These are phyloP conservation scores for Globisporangium middletonii DNA, from an alignment of 352 stramenopile genomes.

Conservation along the genomic window DNA sequence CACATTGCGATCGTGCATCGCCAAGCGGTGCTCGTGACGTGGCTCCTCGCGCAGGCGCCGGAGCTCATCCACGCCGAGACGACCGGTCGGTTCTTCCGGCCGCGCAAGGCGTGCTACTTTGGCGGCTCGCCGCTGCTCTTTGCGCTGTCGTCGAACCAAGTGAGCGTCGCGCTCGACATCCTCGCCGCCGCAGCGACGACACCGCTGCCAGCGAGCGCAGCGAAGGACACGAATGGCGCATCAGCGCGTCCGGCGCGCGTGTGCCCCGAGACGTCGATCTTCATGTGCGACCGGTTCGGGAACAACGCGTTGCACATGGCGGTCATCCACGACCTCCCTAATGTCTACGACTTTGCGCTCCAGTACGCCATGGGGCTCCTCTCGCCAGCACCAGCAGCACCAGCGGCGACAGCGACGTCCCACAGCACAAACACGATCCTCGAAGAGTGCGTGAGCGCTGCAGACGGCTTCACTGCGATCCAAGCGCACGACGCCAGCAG, in stretches of 20 bases:
- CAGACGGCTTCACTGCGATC: background rate
- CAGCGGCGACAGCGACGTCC: background rate
- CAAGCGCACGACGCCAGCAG: too few relatives aligned
- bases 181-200: constrained; percentile 18
- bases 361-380: constrained; percentile 38
- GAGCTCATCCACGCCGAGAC: constrained; percentile 39
- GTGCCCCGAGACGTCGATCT: constrained; percentile 27
- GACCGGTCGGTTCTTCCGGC: constrained; percentile 44
- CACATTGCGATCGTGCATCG: constrained; percentile 65
- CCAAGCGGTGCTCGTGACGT: constrained; percentile 25
- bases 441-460: constrained; percentile 9
- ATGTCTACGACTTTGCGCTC: constrained; percentile 56
- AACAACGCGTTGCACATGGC: constrained; percentile 61
- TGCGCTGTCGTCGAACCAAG: constrained; percentile 47
- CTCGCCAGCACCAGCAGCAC: background rate
- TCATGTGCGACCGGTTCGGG: constrained; percentile 43
- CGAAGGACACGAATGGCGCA: background rate
- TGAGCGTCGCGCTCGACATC: constrained; percentile 34
- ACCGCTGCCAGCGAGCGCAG: too few relatives aligned
- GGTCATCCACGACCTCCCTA: constrained; percentile 46
- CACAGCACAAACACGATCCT: constrained; percentile 1
- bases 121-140: constrained; percentile 52
- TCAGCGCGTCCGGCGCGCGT: constrained; percentile 5
- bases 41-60: constrained; percentile 30
- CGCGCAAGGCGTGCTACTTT: constrained; percentile 55